These are phyloP conservation scores for Elongisporangium prolatum DNA, from an alignment of 352 stramenopile genomes.

Conservation along the genomic window DNA sequence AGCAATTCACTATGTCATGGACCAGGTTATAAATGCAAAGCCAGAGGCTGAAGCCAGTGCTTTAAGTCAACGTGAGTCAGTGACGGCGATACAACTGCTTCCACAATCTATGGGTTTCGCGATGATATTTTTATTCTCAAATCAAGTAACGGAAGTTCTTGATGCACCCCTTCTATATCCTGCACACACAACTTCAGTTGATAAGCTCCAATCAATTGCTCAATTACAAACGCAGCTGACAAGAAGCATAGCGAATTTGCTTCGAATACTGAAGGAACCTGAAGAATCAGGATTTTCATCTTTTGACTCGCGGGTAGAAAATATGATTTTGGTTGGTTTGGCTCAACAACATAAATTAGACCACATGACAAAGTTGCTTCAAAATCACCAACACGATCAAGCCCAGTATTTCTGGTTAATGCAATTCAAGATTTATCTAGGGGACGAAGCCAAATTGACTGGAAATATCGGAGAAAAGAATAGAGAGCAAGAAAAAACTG, in stretches of 20 bases:
- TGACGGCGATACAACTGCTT: constrained; percentile 11
- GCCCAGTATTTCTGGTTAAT: constrained; percentile 35
- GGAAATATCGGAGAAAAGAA: constrained; percentile 1
- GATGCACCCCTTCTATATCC: not conserved
- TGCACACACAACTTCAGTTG: not conserved
- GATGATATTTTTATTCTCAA: constrained; percentile 23
- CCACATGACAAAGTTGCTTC: constrained; percentile 12
- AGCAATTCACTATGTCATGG: constrained; percentile 19
- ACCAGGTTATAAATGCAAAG: constrained; percentile 10
- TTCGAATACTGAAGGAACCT: not conserved
- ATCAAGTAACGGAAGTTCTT: constrained; percentile 13
- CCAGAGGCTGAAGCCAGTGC: not conserved
- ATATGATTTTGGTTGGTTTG: constrained; percentile 20
- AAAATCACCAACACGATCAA: constrained; percentile 12
- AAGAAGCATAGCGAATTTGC: not conserved
- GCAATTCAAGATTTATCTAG: constrained; percentile 27
- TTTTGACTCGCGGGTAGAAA: constrained; percentile 15
- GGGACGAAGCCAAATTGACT: not conserved
- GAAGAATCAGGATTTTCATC: too few species aligned
- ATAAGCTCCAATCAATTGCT: constrained; percentile 1
- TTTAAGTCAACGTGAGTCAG: not conserved
- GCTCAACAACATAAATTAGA: constrained; percentile 14
- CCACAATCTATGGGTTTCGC: constrained; percentile 26
- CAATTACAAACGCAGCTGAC: not conserved
- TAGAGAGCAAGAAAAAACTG: not conserved